Base-by-base conservation (phyloP, 495 filamentous ascomycete species). In the Diplogelasinospora grovesii region DNA sequence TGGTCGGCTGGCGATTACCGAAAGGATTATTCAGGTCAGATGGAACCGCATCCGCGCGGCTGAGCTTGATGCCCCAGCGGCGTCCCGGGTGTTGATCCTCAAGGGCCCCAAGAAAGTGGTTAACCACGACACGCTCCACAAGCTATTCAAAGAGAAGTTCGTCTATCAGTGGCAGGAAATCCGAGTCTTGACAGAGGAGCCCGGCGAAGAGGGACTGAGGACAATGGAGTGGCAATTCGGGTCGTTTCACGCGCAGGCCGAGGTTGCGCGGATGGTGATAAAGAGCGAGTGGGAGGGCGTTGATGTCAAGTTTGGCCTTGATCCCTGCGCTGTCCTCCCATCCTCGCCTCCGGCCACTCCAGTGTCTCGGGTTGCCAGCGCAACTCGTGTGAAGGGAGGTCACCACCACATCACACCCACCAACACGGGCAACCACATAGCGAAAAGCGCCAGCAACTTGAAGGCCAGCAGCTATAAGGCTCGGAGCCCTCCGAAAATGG, bases 41-140 rank as follows among this genome's bases (percentile, higher is more conserved):
- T 40, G 37, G 27, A 40, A 45, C 36, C 22, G 15, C 7, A 7
- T 20, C 22, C 26, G 14, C 9, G 8, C 15, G 0, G 7, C 35
- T 0, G 19, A 8, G 9, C 15, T 18, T 7, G 13, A 2, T 8
- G 19, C 11, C 8, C 7, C 13, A 0, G 14, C 8, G 5, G 6
- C 34, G 6, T 33, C 35, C 8, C 27, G 36, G 14, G 20, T 27
- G n/a, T 21, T 45, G 14, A 11, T 39, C 3, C 20, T 45, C 5
- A 8, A 0, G 18, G 43, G 43, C 8, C 35, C 43, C 0, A 1
- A 18, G 3, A 26, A 44, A 13, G 34, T 44, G 1, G 33, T 38
- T 0, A 21, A 11, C 2, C 4, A 29, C 8, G 16, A 36, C 1
- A 2, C 18, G 0, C 33, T 44, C 0, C 1, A 20, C 0, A 19